Percentiles rank a stretch among this genome's conserved stretches.
These are phyloP conservation scores for Diaporthe citriasiana DNA, from an alignment of 2,329 filamentous ascomycete species.

Conservation along the genomic window DNA sequence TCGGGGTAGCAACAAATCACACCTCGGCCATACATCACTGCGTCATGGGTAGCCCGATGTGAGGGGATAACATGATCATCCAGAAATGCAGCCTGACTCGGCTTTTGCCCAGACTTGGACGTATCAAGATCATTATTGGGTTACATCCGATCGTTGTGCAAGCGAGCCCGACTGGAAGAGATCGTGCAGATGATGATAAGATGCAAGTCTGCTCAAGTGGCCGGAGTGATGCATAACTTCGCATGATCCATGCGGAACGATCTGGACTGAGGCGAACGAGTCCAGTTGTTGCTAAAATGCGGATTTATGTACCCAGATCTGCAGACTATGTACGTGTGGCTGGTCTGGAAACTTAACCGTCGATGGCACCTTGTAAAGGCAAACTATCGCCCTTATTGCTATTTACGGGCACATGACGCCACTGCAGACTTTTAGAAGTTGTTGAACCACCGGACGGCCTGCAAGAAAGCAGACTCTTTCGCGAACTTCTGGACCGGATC, in stretches of 20 bases:
- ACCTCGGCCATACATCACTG: background rate
- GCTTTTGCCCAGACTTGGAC: background rate
- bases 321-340: background rate
- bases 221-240: background rate
- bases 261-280: background rate
- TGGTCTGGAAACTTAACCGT: background rate
- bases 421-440: background rate
- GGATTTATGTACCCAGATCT: background rate
- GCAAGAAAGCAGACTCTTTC: conserved; percentile 38
- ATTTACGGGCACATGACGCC: background rate
- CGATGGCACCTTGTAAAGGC: background rate
- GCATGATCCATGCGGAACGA: background rate
- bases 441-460: conserved; percentile 40
- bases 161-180: background rate
- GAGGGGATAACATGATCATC: conserved; percentile 1
- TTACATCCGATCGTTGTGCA: conserved; percentile 15
- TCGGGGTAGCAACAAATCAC: conserved; percentile 15
- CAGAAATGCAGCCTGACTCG: conserved; percentile 13
- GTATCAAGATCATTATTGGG: background rate
- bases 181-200: background rate
- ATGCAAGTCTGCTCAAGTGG: too few relatives aligned
- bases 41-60: conserved; percentile 12
- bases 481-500: conserved; percentile 36
- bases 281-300: background rate
- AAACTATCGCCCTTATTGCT: background rate